These are phyloP conservation scores for Prinsepia uniflora DNA, from an alignment of 306 rosid genomes.

Conservation along the genomic window DNA sequence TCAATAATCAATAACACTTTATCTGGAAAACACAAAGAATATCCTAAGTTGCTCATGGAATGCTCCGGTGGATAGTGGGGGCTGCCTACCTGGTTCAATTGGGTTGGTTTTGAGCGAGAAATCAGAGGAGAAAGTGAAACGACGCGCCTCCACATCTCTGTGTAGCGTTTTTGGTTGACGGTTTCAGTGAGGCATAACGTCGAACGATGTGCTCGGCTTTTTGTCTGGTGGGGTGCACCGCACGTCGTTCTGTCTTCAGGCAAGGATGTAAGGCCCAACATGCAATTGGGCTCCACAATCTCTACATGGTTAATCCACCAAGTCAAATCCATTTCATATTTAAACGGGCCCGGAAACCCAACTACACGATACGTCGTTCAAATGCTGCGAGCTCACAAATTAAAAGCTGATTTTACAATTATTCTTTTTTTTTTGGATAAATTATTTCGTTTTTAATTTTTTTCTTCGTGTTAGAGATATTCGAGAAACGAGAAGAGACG, in stretches of 20 bases:
- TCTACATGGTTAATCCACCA: too few species aligned
- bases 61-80: not conserved
- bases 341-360: too few species aligned
- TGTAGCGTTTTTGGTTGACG: not conserved
- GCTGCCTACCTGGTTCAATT: slow-evolving; percentile 28
- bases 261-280: too few species aligned
- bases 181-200: not conserved
- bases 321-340: too few species aligned
- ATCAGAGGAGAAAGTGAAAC: slow-evolving; percentile 32
- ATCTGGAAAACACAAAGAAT: slow-evolving; percentile 5
- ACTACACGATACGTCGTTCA: too few species aligned
- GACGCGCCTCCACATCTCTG: slow-evolving; percentile 56
- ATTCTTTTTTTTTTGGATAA: too few species aligned
- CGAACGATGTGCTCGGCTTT: not conserved
- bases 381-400: too few species aligned
- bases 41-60: not conserved
- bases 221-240: not conserved
- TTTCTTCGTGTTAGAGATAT: too few species aligned
- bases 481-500: too few species aligned
- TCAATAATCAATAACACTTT: not conserved
- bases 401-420: too few species aligned
- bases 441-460: too few species aligned
- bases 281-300: too few species aligned
- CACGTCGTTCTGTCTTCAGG: not conserved
- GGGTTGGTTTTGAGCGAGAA: slow-evolving; percentile 34